Base-by-base conservation (phyloP, 768 basidiomycete genomes). In the Pleurotus giganteus region DNA sequence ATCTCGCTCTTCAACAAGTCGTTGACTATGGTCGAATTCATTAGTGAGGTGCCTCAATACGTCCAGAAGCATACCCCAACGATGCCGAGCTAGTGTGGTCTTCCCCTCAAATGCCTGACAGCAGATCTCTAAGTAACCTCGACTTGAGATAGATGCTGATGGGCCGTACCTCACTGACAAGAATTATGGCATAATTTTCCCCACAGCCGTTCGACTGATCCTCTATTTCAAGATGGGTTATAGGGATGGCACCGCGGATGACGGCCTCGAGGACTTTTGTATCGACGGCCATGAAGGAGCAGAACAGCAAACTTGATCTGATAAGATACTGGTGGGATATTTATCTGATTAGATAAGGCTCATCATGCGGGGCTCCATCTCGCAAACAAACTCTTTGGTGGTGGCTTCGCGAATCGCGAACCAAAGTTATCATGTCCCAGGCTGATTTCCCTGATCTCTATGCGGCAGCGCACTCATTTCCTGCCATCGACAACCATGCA, bases 171-270 rank as follows among this genome's bases (percentile, higher is more conserved):
- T 87, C 82, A 73, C 89, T 91, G 61, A 94, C 90, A 27, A 94
- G 76, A 24, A 88, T 63, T 26, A 93, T 77, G 0, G 82, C 71
- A 62, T 90, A 93, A 66, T 75, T 91, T 59, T 90, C 83, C 2
- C 91, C 91, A 61, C 91, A 94, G 4, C 90, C 90, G 60, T 76
- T 88, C 0, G 89, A 91, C 60, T 82, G 79, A 66, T 93, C 91
- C 59, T 84, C 74, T 47, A 94, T 85, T 63, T 90, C 80, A 12
- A 92, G 77, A 62, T 89, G 84, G 2, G 73, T 66, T 36, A 91
- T 81, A 1, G 81, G 78, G 47, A 91, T 78, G 1, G 80, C 79
- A n/a, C 71, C 68, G 57, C 83, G 81, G 58, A 92, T 82, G 17
- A 83, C 80, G 28, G 71, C 66, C 65, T 90, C 86, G 54, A 92